phyloP scores from a whole-genome alignment of 768 basidiomycete genomes.

The Xerocomellus amylosporus region DNA sequence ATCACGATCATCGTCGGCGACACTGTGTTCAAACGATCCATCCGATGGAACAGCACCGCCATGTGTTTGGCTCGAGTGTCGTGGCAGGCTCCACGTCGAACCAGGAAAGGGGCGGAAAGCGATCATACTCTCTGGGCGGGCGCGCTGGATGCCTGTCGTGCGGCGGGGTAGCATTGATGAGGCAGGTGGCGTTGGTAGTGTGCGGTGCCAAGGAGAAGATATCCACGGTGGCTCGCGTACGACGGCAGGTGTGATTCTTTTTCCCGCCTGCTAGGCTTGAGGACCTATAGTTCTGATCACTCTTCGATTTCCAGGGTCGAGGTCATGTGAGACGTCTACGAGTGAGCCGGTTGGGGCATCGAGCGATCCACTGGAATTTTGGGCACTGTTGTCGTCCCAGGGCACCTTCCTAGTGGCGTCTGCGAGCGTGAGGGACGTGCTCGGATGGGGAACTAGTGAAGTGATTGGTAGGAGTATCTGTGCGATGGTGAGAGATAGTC shows the following conservation, averaged over 20 bases:
- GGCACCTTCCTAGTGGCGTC: constrained; percentile 53
- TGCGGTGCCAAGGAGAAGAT: background rate
- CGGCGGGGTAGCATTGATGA: constrained; percentile 56
- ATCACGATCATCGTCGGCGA: background rate
- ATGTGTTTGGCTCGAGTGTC: constrained; percentile 88
- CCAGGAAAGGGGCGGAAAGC: constrained; percentile 93
- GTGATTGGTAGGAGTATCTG: constrained; percentile 47
- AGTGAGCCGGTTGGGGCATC: background rate
- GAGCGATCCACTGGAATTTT: constrained; percentile 40
- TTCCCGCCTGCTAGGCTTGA: background rate
- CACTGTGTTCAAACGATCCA: background rate
- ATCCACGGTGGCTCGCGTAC: background rate
- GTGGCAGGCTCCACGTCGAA: constrained; percentile 88
- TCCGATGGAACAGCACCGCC: constrained; percentile 21
- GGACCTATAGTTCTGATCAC: background rate
- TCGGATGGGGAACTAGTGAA: constrained; percentile 60
- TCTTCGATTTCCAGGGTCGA: constrained; percentile 7
- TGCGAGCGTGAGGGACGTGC: constrained; percentile 53
- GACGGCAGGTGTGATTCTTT: constrained; percentile 23
- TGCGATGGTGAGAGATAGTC: constrained; percentile 35
- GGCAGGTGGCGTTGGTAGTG: constrained; percentile 39
- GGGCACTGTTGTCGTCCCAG: constrained; percentile 47
- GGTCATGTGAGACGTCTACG: background rate
- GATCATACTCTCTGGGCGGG: constrained; percentile 84
- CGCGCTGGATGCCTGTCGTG: constrained; percentile 61